Evolutionary conservation across 331 rosid species (phyloP), one percentile per base, ranked within the genome.

Genomic region (Pyracantha coccinea): DNA sequence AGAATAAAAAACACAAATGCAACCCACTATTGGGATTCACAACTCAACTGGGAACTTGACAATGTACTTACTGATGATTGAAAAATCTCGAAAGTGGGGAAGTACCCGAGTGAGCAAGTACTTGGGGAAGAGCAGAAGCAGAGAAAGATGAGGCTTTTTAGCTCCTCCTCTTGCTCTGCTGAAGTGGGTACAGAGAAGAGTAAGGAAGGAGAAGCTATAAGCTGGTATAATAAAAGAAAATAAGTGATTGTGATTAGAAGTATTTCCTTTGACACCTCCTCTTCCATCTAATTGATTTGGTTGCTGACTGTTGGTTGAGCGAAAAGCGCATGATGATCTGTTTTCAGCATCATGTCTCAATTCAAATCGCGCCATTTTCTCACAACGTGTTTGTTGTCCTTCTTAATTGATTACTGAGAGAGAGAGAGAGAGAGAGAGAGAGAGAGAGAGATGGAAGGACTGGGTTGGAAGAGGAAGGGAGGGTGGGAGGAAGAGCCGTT

Each of bases 231-330:
- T 50, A 16, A 50, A 50, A 50, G 55, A 3, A 50, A 50, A 16
- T 8, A 50, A 16, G 55, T 50, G 55, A 50, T 8, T 35, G 44
- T 6, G 6, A 50, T 6, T 50, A 75, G 24, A 66, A 54, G 68
- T 66, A 35, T 32, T 7, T 41, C 21, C 2, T 21, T 29, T 23
- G 25, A 29, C 81, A 75, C 28, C 63, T 58, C 41, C 17, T 20
- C 61, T 6, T 63, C 55, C 20, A 29, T 28, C 78, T 75, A 60
- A 33, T 47, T 69, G 84, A 76, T 75, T 80, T 78, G 86, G 85
- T 85, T 68, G 86, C 70, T 85, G 95, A 89, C 84, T 32, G 88
- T 76, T 86, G 33, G 92, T 80, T 87, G 79, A 20, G 65, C 4
- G 75, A 71, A 72, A 78, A 82, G 72, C 71, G 35, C 80, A 68